Evolutionary conservation across 73 alveolate genomes (phyloP).

Genomic region (Urostyla sp.): DNA sequence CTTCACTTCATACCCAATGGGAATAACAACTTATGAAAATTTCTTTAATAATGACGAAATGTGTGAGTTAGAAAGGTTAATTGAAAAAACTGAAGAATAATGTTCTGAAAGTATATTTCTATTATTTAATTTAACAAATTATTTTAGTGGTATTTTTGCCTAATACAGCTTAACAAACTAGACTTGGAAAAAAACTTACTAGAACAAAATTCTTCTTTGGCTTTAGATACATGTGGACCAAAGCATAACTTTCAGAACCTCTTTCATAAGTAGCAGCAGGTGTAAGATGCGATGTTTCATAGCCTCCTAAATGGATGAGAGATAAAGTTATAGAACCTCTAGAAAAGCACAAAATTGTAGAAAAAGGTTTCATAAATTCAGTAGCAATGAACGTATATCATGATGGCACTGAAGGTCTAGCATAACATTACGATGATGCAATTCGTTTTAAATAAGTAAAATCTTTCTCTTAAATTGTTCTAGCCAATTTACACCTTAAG

Average conservation of each 20-base stretch:
- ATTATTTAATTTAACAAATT: not conserved
- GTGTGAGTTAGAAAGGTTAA: slow-evolving; percentile 62
- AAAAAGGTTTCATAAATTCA: slow-evolving; percentile 79
- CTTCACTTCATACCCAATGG: slow-evolving; percentile 37
- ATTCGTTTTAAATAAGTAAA: slow-evolving; percentile 77
- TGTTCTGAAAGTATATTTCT: slow-evolving; percentile 61
- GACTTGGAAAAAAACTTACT: slow-evolving; percentile 70
- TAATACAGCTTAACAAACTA: slow-evolving; percentile 81
- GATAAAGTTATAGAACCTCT: slow-evolving; percentile 43
- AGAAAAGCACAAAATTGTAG: slow-evolving; percentile 64
- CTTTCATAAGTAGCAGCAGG: slow-evolving; percentile 88
- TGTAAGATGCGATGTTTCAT: slow-evolving; percentile 84
- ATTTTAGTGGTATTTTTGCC: slow-evolving; percentile 60
- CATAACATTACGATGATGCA: slow-evolving; percentile 93
- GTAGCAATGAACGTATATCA: slow-evolving; percentile 89
- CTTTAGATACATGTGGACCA: slow-evolving; percentile 89
- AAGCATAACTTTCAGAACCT: slow-evolving; percentile 75
- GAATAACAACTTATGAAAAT: slow-evolving; percentile 66
- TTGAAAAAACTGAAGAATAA: slow-evolving; percentile 65
- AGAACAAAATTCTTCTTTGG: slow-evolving; percentile 91
- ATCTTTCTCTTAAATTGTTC: not conserved
- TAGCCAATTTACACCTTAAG: slow-evolving; percentile 86
- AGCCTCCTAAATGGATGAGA: slow-evolving; percentile 80
- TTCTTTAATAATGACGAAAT: slow-evolving; percentile 80
- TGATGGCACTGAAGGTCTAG: slow-evolving; percentile 95